phyloP scores from a whole-genome alignment of 441 rosid species.

The Pelargonium myrrhifolium region DNA sequence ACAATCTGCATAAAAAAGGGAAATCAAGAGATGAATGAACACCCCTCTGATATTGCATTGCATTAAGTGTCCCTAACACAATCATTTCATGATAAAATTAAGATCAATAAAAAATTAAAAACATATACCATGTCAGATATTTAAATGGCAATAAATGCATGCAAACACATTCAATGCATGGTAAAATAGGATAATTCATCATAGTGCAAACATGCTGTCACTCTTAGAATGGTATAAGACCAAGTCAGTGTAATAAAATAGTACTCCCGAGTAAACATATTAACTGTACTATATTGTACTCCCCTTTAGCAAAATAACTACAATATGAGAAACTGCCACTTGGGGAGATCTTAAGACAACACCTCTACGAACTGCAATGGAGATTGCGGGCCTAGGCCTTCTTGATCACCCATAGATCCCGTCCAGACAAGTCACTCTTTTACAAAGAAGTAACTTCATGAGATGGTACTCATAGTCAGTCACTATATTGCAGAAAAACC shows the following conservation, averaged over 20 bases:
- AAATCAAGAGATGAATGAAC: not conserved
- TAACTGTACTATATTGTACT: not conserved
- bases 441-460: not conserved
- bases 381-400: too few relatives aligned
- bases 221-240: not conserved
- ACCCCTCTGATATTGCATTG: not conserved
- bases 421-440: too few relatives aligned
- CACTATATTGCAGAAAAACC: not conserved
- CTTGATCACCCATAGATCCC: too few relatives aligned
- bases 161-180: not conserved
- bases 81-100: too few relatives aligned
- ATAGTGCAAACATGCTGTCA: not conserved
- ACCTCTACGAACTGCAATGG: too few relatives aligned
- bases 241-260: not conserved
- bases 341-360: too few relatives aligned
- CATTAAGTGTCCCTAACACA: too few relatives aligned
- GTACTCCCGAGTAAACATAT: not conserved
- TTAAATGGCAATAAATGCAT: not conserved
- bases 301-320: not conserved
- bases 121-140: not conserved
- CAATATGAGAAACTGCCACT: not conserved
- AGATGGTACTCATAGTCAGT: not conserved
- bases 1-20: constrained; percentile 37
- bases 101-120: too few relatives aligned
- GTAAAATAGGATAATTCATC: not conserved